Evolutionary conservation across 495 filamentous ascomycete genomes (phyloP), one percentile per base, ranked within the genome.

Genomic region (Choiromyces venosus): DNA sequence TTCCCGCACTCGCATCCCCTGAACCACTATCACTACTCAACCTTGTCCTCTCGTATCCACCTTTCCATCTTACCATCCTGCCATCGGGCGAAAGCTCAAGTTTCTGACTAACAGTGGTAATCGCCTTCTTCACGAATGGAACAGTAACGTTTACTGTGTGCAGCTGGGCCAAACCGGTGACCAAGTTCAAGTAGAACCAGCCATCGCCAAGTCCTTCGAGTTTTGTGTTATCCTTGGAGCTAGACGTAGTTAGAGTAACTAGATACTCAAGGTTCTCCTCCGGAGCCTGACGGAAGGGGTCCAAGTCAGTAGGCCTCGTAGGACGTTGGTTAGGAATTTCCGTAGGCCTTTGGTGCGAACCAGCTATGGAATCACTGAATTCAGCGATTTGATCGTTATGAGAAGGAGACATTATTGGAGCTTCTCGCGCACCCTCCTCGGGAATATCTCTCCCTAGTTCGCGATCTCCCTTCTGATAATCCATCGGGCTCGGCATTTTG

Each of bases 121-220:
- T 84, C 19, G 92, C 90, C 56, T 86, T 85, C 74, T 89, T 86
- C 71, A 94, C 88, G 75, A 92, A 92, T 38, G 89, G 87, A 2
- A 87, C 84, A 0, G 91, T 92, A 36, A 94, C 91, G 77, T 90
- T 92, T 71, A 92, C 84, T 2, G 91, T 92, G 79, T 93, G 91
- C 33, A 94, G 84, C 82, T 94, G 91, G 2, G 91, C 91, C 84
- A 94, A 87, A 82, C 91, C 92, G 80, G 87, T 89, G 38, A 94
- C 85, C 25, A 94, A 83, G 76, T 93, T 93, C n/a, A 94, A 85
- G 77, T 92, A 93, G 18, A 94, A 87, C 91, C 91, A 94, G 21
- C 90, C 90, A 71, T 87, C 86, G 19, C 83, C 84, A 72, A 87
- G 84, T 21, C 85, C 83, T 42, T 84, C 83, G 73, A 89, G 85